Evolutionary conservation across 805 yeast genomes (phyloP), one percentile per base, ranked within the genome.

Genomic region (Clavispora fructus): DNA sequence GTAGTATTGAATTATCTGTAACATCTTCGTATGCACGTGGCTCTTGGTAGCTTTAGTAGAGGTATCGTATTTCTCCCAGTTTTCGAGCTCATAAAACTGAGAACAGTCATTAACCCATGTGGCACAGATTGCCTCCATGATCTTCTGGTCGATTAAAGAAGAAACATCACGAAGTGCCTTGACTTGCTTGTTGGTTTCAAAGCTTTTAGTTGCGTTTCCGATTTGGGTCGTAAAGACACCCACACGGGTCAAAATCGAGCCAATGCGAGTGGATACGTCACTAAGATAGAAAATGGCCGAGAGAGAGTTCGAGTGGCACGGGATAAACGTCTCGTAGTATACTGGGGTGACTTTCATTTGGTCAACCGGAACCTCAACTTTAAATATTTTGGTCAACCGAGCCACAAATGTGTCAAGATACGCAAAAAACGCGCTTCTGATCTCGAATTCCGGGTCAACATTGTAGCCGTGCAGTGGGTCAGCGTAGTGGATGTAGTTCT

Each of bases 81-180:
- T 62, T 45, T 71, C 75, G n/a, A 71, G 55, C 42, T 70, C 75
- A 50, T 67, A 69, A 35, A 71, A 66, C 48, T 71, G 77, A 2
- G 71, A 60, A 50, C 75, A 70, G 49, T 71, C 77, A 47, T 71
- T 71, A 4, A 71, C 70, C 75, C 75, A 71, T 0, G 67, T 68
- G 4, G 75, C 61, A 51, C 75, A 71, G 2, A 64, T 53, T 1
- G 73, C 74, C 53, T 71, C 75, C 43, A 71, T 48, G 12, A 70
- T 63, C 40, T 62, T 62, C 52, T 69, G 77, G 47, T 66, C 70
- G 14, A 68, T 62, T 16, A 60, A 52, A 10, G 55, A 25, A 4
- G 71, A 63, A 3, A 67, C 55, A n/a, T 52, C 59, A 38, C 74
- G 53, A 46, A 71, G 61, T 37, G 53, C 52, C 42, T 69, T 69